Evolutionary conservation across 345 rosid genomes (phyloP).

Genomic region (Raphanus sativus): DNA sequence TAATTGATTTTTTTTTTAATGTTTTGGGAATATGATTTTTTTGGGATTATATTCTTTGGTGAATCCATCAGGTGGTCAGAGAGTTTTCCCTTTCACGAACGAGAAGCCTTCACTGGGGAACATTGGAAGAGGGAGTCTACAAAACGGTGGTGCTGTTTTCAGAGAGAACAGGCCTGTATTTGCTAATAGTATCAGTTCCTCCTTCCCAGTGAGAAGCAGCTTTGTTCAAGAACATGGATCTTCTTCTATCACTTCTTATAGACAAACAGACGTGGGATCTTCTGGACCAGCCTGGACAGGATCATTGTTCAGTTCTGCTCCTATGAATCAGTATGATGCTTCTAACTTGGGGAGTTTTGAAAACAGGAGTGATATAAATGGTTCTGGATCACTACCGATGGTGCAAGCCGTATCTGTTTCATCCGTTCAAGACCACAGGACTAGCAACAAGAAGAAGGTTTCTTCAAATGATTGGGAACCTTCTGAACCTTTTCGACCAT

Average conservation of each 20-base stretch:
- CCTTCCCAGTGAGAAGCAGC: constrained; percentile 42
- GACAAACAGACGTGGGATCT: constrained; percentile 31
- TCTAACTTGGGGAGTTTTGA: constrained; percentile 41
- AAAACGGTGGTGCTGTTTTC: constrained; percentile 38
- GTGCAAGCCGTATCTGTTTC: constrained; percentile 41
- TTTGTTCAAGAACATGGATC: constrained; percentile 48
- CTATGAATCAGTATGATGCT: constrained; percentile 40
- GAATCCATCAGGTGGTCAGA: constrained; percentile 31
- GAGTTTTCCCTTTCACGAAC: constrained; percentile 31
- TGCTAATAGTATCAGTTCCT: constrained; percentile 39
- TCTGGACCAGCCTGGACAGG: constrained; percentile 43
- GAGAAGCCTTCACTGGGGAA: constrained; percentile 43
- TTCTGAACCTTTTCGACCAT: constrained; percentile 78
- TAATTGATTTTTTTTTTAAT: not conserved
- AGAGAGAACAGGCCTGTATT: constrained; percentile 41
- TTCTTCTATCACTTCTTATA: constrained; percentile 42
- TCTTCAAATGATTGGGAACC: constrained; percentile 82
- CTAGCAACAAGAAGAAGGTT: constrained; percentile 42
- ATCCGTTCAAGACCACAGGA: constrained; percentile 40
- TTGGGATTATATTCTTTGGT: constrained; percentile 8
- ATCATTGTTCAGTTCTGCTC: constrained; percentile 42
- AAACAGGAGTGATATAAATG: constrained; percentile 29
- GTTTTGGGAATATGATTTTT: too few species aligned
- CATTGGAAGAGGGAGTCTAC: constrained; percentile 40
- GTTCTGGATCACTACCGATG: constrained; percentile 42